Conservation (phyloP, 164 flowering plant species). For the Vitis vinifera region ASM3070453v1 NC_081818.1:22918501-22919000, state of each 20-base stretch:
- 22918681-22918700: too few species aligned
- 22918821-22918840: conserved; percentile 44
- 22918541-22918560: conserved; percentile 50
- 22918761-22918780: conserved; percentile 53
- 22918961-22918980: conserved; percentile 68
- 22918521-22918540: conserved; percentile 41
- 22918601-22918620: conserved; percentile 49
- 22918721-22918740: conserved; percentile 23
- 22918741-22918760: conserved; percentile 51
- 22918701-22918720: not conserved
- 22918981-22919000: conserved; percentile 67
- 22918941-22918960: conserved; percentile 63
- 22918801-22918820: conserved; percentile 39
- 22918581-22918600: conserved; percentile 53
- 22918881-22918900: conserved; percentile 31
- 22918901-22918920: conserved; percentile 52
- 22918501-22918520: conserved; percentile 52
- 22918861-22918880: conserved; percentile 18
- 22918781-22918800: conserved; percentile 50
- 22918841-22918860: conserved; percentile 32
- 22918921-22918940: conserved; percentile 60
- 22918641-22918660: conserved; percentile 43
- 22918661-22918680: conserved; percentile 27
- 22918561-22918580: conserved; percentile 49
- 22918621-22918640: conserved; percentile 39